Conservation (phyloP, 2,329 filamentous ascomycete genomes). For the Waltergamsia citrina region DNA sequence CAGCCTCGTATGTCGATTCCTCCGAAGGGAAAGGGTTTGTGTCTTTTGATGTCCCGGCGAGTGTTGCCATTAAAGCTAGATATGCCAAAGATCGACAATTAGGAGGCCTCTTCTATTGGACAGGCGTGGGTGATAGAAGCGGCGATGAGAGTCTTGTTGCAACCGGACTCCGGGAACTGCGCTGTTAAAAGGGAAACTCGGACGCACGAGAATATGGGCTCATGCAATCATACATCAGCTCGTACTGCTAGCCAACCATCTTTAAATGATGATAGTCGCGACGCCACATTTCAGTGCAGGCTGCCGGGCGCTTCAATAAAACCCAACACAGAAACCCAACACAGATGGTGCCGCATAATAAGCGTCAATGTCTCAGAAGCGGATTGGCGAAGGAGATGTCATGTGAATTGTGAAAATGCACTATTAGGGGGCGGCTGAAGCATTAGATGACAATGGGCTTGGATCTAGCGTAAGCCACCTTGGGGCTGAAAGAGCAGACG, state of each 20-base stretch:
- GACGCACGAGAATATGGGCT: too few species aligned
- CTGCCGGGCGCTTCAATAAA: too few species aligned
- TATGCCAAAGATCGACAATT: conserved; percentile 45
- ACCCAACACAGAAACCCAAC: too few species aligned
- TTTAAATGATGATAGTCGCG: neutral
- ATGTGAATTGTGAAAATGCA: too few species aligned
- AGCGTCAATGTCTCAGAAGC: too few species aligned
- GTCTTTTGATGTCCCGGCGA: conserved; percentile 53
- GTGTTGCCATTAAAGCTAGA: conserved; percentile 50
- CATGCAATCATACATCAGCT: neutral
- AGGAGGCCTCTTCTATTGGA: conserved; percentile 62
- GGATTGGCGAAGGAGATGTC: too few species aligned
- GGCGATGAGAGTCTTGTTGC: conserved; percentile 47
- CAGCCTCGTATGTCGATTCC: conserved; percentile 45
- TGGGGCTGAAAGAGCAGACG: too few species aligned
- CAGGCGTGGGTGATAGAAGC: conserved; percentile 48
- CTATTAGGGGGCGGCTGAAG: too few species aligned
- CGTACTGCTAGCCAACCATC: neutral
- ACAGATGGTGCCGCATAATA: too few species aligned
- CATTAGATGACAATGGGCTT: too few species aligned
- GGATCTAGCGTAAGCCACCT: too few species aligned
- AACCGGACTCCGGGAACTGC: conserved; percentile 30
- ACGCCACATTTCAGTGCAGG: too few species aligned
- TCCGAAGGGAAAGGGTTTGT: conserved; percentile 38
- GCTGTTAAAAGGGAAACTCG: neutral